phyloP scores from a whole-genome alignment of 805 yeast genomes.

The Candida morakotiae region DNA sequence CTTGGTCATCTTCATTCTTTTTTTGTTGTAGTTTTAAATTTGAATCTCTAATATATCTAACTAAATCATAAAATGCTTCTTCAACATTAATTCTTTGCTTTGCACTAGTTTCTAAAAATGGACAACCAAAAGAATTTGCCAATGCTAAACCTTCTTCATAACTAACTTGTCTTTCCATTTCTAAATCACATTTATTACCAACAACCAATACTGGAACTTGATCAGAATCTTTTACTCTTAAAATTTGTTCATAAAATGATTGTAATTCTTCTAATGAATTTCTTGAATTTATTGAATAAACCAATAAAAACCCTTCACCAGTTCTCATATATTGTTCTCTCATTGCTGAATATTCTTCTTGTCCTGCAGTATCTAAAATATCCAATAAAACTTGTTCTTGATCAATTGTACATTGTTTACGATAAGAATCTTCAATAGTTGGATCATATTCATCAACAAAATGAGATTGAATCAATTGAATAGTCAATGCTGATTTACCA shows the following conservation, averaged over 20 bases:
- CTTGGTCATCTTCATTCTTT: not conserved
- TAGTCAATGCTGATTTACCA: conserved; percentile 94
- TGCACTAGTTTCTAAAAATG: conserved; percentile 90
- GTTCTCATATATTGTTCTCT: conserved; percentile 91
- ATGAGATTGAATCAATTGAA: conserved; percentile 89
- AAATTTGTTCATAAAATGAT: conserved; percentile 73
- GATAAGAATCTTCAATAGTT: conserved; percentile 88
- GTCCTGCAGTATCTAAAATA: conserved; percentile 97
- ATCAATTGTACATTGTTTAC: conserved; percentile 85
- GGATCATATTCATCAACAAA: conserved; percentile 98
- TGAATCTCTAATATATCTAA: conserved; percentile 47
- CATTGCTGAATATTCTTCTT: conserved; percentile 89
- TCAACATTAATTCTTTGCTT: conserved; percentile 89
- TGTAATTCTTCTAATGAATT: conserved; percentile 81
- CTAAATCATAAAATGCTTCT: conserved; percentile 70
- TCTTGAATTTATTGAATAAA: conserved; percentile 82
- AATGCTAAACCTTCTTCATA: conserved; percentile 58
- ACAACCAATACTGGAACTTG: conserved; percentile 75
- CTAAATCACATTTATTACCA: conserved; percentile 77
- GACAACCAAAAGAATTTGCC: conserved; percentile 63
- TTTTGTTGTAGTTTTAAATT: conserved; percentile 1
- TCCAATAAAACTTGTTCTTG: conserved; percentile 72
- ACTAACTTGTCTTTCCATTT: conserved; percentile 69
- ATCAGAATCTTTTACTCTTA: conserved; percentile 70
- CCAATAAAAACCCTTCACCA: conserved; percentile 90